Base-by-base conservation (phyloP, 345 rosid species). In the Ailanthus altissimus region DNA sequence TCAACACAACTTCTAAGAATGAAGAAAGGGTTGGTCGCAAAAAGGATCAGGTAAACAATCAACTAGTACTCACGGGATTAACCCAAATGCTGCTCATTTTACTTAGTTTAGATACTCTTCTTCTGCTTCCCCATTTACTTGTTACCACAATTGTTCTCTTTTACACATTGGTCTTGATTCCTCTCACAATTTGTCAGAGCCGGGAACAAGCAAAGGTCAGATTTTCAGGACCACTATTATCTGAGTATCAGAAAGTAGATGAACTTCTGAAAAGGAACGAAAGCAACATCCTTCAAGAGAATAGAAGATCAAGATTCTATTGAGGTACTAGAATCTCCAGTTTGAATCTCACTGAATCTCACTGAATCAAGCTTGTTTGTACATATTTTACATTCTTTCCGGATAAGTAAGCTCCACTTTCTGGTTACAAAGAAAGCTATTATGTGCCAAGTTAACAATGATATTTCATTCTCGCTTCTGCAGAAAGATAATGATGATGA, bases 241-340 rank as follows among this genome's bases (percentile, higher is more conserved):
- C 84, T 15, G 83, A 88, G 72, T 77, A 90, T 13, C 81, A 78
- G 49, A 85, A 83, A 76, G 74, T 87, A 4, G 89, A 89, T 5
- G 82, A 83, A 70, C 79, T 86, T 60, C 74, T 87, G 74, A 84
- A 82, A 72, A 81, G 86, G 75, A 92, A 89, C 77, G 91, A 85
- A 78, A 88, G 77, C 28, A 88, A 85, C 69, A 90, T 88, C 40
- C 85, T 87, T 18, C 87, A 47, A 43, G 89, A 88, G 28, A 88
- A 76, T 49, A 82, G 85, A 61, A 90, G 83, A 75, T 77, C 94
- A 14, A 86, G 87, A 54, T 66, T 86, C 50, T 82, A 80, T 16
- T 66, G 74, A 67, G 93, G 92, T 87, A 82, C 51, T 23, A 21
- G 72, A 64, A 72, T 42, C 36, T 67, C 61, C 58, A 43, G 25